phyloP scores from a whole-genome alignment of 768 basidiomycete genomes.

The Aureoboletus auriporus region DNA sequence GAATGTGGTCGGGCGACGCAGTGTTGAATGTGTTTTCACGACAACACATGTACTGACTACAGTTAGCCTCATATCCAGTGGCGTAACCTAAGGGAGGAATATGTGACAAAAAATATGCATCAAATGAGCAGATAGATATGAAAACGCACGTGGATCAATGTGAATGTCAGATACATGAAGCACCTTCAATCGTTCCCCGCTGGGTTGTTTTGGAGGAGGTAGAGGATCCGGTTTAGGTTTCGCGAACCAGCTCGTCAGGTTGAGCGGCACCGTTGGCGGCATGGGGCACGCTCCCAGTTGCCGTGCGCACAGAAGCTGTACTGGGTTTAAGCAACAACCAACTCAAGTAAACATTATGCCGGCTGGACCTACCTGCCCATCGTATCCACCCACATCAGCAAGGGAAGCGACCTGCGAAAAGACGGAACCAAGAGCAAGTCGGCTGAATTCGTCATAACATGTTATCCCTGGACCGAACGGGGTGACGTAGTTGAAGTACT shows the following conservation, averaged over 20 bases:
- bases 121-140: not conserved
- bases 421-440: constrained; percentile 37
- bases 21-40: constrained; percentile 46
- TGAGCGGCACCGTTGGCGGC: constrained; percentile 38
- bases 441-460: constrained; percentile 34
- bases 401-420: constrained; percentile 46
- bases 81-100: constrained; percentile 46
- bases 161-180: constrained; percentile 49
- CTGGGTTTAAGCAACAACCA: not conserved
- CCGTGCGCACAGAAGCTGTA: constrained; percentile 33
- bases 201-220: constrained; percentile 37
- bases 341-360: not conserved
- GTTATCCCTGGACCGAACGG: constrained; percentile 3
- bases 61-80: constrained; percentile 69
- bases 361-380: constrained; percentile 39
- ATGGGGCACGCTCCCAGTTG: constrained; percentile 35
- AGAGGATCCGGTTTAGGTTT: constrained; percentile 48
- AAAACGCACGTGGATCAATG: constrained; percentile 43
- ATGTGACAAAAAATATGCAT: not conserved
- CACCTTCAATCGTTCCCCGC: constrained; percentile 45
- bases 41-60: constrained; percentile 61
- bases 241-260: constrained; percentile 46
- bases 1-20: constrained; percentile 41
- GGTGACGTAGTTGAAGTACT: constrained; percentile 36
- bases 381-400: constrained; percentile 44